A percentile compares a stretch with the other conserved stretches of the same genome.
phyloP scores from a whole-genome alignment of 23 red algal genomes.

The Gracilaria domingensis region DNA sequence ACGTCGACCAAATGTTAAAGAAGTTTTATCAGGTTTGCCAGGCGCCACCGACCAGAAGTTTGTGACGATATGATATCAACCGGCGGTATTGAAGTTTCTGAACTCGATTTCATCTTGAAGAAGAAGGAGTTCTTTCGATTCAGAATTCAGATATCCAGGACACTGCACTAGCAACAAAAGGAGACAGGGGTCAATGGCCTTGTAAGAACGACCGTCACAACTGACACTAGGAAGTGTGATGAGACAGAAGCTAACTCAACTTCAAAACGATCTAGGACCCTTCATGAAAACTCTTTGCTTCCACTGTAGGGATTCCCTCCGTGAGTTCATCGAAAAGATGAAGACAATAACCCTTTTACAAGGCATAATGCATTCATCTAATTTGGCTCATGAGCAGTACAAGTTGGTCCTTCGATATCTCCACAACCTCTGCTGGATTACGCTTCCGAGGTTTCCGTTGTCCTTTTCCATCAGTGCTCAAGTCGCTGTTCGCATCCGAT shows the following conservation, averaged over 20 bases:
- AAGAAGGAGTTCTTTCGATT: conserved; percentile 61
- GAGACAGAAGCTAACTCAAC: not conserved
- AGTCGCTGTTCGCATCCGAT: not conserved
- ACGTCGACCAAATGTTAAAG: conserved; percentile 13
- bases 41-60: conserved; percentile 31
- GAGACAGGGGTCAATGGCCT: not conserved
- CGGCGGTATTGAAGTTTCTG: conserved; percentile 35
- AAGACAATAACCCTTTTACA: not conserved
- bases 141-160: conserved; percentile 21
- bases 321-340: not conserved
- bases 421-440: not conserved
- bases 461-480: not conserved
- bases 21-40: conserved; percentile 55
- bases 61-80: conserved; percentile 61
- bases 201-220: not conserved
- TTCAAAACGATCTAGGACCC: conserved; percentile 3
- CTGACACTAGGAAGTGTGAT: not conserved
- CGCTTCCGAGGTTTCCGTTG: conserved; percentile 27
- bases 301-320: not conserved
- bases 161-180: not conserved
- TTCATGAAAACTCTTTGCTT: conserved; percentile 12
- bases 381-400: not conserved
- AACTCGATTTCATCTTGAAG: conserved; percentile 51
- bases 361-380: too few species aligned
- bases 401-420: conserved; percentile 1